Base-by-base conservation (phyloP, 2,329 filamentous ascomycete species). In the Pezicula carpinea region DNA sequence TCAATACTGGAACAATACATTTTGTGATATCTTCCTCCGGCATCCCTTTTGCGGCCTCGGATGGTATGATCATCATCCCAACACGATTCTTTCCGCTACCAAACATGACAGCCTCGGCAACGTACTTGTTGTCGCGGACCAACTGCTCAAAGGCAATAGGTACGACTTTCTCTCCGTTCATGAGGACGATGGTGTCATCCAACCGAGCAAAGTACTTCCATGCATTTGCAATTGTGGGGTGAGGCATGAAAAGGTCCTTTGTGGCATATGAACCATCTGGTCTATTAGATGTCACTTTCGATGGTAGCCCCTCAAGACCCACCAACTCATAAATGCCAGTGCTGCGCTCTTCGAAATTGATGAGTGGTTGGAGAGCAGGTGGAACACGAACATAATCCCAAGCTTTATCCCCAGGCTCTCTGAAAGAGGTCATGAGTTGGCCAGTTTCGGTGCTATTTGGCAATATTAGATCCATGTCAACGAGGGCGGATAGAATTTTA, bases 321-420 rank as follows among this genome's bases (percentile, higher is more conserved):
- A 55, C 41, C 21, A 49, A 44, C 39, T 56, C 53, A 36, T 39
- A 40, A 59, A 65, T 44, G 61, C 62, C 33, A 54, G 54, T 38
- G 60, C 59, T 47, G 64, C 63, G 6, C 59, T 22, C 42, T 40
- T 35, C 59, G 52, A 52, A 55, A 15, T 19, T 34, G 5, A 58
- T 29, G 29, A 43, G 51, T 13, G 44, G 45, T 14, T 49, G 41
- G n/a, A 53, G 33, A 3, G 34, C 13, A 10, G 43, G 18, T 15
- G 45, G 44, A n/a, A n/a, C n/a, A 19, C 72, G 73, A 11, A 82
- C 61, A 51, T 81, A 85, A 54, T 81, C 75, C 82, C 82, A 85
- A 5, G 68, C 72, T 36, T 72, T 73, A 58, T 84, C 81, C 1
- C 65, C 71, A 1, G 59, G 56, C 13, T 43, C 44, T 0, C 72